A percentile compares a stretch with the other conserved stretches of the same genome.
These are phyloP conservation scores for Eudorina sp. DNA, from an alignment of 139 green algal genomes.

Conservation along the genomic window DNA sequence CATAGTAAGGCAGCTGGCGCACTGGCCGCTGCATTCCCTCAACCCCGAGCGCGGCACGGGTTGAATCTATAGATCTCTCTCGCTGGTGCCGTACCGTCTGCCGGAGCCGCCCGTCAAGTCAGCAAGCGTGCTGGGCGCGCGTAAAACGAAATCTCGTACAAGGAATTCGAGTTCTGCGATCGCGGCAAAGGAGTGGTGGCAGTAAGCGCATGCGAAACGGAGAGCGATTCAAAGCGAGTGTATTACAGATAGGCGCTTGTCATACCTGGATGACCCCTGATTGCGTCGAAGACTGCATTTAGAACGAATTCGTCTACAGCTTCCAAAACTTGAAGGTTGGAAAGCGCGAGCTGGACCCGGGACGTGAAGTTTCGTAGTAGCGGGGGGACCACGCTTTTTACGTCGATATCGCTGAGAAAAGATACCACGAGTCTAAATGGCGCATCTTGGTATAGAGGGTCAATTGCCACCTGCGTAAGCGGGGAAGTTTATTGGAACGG, in stretches of 20 bases:
- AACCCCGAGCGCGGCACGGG: too few relatives aligned
- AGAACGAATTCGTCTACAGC: background rate
- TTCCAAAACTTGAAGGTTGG: constrained; percentile 37
- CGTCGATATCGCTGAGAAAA: constrained; percentile 4
- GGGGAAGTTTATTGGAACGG: background rate
- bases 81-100: too few relatives aligned
- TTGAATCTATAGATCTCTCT: too few relatives aligned
- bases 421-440: constrained; percentile 19
- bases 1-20: too few relatives aligned
- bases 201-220: too few relatives aligned
- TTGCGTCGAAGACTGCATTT: background rate
- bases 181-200: background rate
- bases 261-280: constrained; percentile 8
- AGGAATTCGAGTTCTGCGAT: constrained; percentile 17
- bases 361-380: constrained; percentile 22
- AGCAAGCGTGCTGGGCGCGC: background rate
- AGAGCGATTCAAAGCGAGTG: too few relatives aligned
- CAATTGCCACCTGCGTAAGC: background rate
- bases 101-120: too few relatives aligned
- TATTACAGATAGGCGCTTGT: background rate
- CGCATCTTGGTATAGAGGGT: background rate
- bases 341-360: background rate
- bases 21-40: too few relatives aligned
- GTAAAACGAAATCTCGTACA: constrained; percentile 28
- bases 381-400: constrained; percentile 9